Evolutionary conservation across 164 flowering plant species (phyloP).

Genomic region (Brasenia schreberi): DNA sequence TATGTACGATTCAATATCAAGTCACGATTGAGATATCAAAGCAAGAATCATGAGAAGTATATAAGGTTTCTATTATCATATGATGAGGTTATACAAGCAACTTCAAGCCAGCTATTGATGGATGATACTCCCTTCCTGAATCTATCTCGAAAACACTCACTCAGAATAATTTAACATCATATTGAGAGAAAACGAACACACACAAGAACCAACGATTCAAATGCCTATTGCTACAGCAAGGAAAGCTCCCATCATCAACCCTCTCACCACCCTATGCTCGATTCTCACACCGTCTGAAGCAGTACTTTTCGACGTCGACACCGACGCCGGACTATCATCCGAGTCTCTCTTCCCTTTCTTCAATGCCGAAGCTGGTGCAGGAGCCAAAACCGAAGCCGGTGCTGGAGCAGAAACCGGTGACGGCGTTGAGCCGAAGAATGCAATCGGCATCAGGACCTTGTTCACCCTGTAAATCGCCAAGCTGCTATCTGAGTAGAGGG

Average conservation of each 20-base stretch:
- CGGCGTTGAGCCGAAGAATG: constrained; percentile 29
- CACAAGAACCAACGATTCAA: background rate
- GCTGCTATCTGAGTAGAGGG: constrained; percentile 39
- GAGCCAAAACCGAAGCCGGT: constrained; percentile 44
- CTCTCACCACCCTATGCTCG: background rate
- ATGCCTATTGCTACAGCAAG: background rate
- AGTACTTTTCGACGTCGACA: background rate
- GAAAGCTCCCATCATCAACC: background rate
- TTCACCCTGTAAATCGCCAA: constrained; percentile 75
- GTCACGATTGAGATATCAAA: no score
- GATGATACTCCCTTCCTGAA: no score
- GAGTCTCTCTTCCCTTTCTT: background rate
- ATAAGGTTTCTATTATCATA: no score
- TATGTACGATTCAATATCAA: no score
- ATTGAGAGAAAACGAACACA: background rate
- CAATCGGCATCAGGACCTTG: constrained; percentile 59
- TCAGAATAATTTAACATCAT: no score
- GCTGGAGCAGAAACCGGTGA: constrained; percentile 48
- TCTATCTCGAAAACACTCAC: no score
- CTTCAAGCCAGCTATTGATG: no score
- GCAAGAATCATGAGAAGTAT: no score
- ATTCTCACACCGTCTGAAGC: background rate
- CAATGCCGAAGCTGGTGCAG: constrained; percentile 19
- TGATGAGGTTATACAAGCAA: no score
- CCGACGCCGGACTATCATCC: background rate